Evolutionary conservation across 257 asterid genomes (phyloP), one percentile per base, ranked within the genome.

Genomic region (Paulownia fortunei): DNA sequence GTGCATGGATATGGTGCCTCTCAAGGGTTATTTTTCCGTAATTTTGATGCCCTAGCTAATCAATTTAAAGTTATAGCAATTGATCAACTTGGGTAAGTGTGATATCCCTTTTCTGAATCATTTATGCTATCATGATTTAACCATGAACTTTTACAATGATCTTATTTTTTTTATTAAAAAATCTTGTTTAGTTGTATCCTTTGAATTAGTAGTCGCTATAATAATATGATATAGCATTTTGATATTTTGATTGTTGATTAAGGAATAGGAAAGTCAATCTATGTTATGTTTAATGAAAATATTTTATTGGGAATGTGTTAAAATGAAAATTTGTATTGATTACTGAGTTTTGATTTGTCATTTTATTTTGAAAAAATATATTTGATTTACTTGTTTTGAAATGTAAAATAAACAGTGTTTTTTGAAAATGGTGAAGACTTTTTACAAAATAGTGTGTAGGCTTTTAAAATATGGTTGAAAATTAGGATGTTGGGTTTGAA

Each of bases 1-100:
- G 94, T 95, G 60, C 99, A 95, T 44, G 99, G 99, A 54, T 95
- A 93, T 72, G 99, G 84, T 72, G 99, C 99, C 79, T 95, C 99
- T 16, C 99, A 95, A 61, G 99, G 99, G 30, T 95, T 95, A 94
- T 95, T 93, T 80, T 95, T 93, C 86, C 97, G 97, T 49, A 95
- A 95, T 70, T 95, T 93, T 49, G 97, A 87, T 79, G 94, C 93
- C 73, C 98, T 95, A 58, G 92, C 99, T 0, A 81, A 76, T 32
- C 94, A 83, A 83, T 93, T 95, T 82, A 90, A 73, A 84, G 94
- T 95, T 78, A 84, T 93, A 73, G 99, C 99, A 24, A 86, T 95
- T 54, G 99, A 95, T 91, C 99, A 93, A 80, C 94, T 95, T 81
- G 99, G 99, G 99, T 93, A 64, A 66, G 77, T 73, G 2, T 44